A percentile compares a stretch with the other conserved stretches of the same genome.
These are phyloP conservation scores for Sporobolus alterniflorus DNA, from an alignment of 202 grass and related monocot genomes.

Conservation along the genomic window DNA sequence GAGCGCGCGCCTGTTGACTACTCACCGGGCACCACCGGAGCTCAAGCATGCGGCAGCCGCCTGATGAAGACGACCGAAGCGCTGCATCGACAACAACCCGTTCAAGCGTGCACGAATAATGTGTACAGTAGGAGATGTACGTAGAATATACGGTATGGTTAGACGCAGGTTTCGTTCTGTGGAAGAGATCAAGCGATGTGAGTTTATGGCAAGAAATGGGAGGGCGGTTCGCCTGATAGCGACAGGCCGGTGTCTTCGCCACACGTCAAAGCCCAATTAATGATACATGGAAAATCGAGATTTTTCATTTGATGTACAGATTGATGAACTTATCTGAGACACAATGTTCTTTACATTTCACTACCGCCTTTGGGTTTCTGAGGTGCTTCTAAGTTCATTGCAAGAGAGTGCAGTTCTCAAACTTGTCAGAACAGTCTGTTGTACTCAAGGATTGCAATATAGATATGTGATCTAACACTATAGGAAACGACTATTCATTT, in stretches of 20 bases:
- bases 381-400: too few species aligned
- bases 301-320: neutral
- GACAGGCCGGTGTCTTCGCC: neutral
- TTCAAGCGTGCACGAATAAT: conserved; percentile 17
- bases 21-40: neutral
- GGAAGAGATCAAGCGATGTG: neutral
- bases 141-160: neutral
- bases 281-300: neutral
- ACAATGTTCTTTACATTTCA: too few species aligned
- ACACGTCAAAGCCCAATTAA: conserved; percentile 5
- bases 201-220: conserved; percentile 2
- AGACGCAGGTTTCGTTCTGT: neutral
- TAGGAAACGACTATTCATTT: too few species aligned
- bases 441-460: too few species aligned
- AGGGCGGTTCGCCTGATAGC: conserved; percentile 26
- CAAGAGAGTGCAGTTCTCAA: too few species aligned
- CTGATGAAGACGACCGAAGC: conserved; percentile 35
- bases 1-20: neutral
- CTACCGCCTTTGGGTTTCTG: too few species aligned
- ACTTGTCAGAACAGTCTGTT: too few species aligned
- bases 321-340: too few species aligned
- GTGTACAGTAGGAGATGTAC: conserved; percentile 20
- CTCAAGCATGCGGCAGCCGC: conserved; percentile 31
- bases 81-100: neutral
- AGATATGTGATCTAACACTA: too few species aligned